These are phyloP conservation scores for Phytophthora sojae DNA, from an alignment of 352 stramenopile species.

Conservation along the genomic window DNA sequence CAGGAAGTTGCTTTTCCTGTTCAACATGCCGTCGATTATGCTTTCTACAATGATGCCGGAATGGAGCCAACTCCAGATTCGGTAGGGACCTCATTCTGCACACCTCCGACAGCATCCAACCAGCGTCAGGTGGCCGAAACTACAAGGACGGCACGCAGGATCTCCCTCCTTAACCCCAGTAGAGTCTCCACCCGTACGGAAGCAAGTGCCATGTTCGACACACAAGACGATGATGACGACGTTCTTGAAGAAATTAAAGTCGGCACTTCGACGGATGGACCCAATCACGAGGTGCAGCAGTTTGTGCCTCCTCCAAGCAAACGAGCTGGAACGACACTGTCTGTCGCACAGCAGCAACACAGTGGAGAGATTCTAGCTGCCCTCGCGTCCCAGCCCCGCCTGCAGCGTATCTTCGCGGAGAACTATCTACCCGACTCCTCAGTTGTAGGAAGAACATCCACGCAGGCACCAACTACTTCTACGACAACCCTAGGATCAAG, in stretches of 20 bases:
- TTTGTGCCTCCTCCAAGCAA: neutral
- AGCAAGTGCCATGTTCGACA: neutral
- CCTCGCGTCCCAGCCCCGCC: too few species aligned
- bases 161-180: too few species aligned
- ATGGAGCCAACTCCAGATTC: too few species aligned
- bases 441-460: neutral
- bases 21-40: too few species aligned
- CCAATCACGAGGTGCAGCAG: neutral
- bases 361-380: conserved; percentile 2
- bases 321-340: neutral
- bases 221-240: neutral
- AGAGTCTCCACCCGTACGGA: too few species aligned
- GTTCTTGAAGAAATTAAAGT: neutral
- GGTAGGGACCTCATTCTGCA: too few species aligned
- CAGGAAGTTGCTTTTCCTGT: too few species aligned
- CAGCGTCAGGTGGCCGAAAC: too few species aligned
- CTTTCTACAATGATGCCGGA: too few species aligned
- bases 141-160: too few species aligned
- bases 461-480: neutral
- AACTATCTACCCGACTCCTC: neutral
- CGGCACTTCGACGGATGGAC: neutral
- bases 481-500: neutral
- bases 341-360: conserved; percentile 2
- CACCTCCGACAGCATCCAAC: too few species aligned
- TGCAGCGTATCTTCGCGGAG: conserved; percentile 2